Evolutionary conservation across 441 rosid genomes (phyloP), one percentile per base, ranked within the genome.

Genomic region (Jatropha multifida): DNA sequence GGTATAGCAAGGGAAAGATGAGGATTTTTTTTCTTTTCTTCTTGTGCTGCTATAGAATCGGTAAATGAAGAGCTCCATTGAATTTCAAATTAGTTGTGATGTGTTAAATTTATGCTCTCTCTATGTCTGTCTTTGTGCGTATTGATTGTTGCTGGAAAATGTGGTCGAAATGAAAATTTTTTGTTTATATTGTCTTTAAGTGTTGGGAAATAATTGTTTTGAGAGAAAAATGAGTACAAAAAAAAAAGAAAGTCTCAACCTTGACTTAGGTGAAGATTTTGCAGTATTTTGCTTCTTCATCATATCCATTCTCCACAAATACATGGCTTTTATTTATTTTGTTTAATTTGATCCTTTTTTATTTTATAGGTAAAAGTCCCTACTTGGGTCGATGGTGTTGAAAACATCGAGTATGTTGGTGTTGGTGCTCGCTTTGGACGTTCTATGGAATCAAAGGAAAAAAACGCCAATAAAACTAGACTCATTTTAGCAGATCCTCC

Each of bases 341-440:
- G 71, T 68, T 68, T 49, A 20, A 65, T 14, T 48, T 62, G 56
- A 63, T 74, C 11, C 61, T 42, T 32, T 62, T 40, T 40, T 73
- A 18, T 80, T 20, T 76, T 76, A 17, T 68, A 94, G 99, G 98
- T 96, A 44, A 96, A 94, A 91, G 90, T 96, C 69, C 97, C 93
- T 71, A 91, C 98, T 23, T 96, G 94, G 97, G 80, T 96, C 77
- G 74, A 90, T 86, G 94, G 86, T 71, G 38, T 83, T 54, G 98
- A 92, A 86, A 79, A 85, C 65, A 88, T 72, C 2, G 99, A 96
- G 86, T 96, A 89, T 84, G 99, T 94, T 20, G 99, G 99, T 3
- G 97, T 96, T 17, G 98, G 99, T 40, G 99, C 99, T 78, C 90
- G 99, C 79, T 96, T 96, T 60, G 99, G 99, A 65, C 88, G 73